Percentiles rank a stretch among this genome's conserved stretches.
phyloP scores from a whole-genome alignment of 495 filamentous ascomycete species.

The Copromyces sp. region DNA sequence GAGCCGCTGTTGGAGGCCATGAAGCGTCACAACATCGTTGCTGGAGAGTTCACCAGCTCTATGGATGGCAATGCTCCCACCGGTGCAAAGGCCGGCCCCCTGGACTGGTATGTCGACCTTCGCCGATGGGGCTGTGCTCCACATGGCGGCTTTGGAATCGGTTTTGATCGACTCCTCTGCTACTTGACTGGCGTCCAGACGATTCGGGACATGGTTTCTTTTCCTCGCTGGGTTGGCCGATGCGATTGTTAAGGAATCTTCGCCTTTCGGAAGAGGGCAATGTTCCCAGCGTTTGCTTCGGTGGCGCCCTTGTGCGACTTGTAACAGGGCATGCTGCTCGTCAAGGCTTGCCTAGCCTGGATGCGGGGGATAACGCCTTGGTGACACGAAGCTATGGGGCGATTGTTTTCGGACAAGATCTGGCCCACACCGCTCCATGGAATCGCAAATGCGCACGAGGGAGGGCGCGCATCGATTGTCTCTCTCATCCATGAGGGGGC shows the following conservation, averaged over 20 bases:
- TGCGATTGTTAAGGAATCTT: conserved; percentile 64
- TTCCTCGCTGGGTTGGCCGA: conserved; percentile 82
- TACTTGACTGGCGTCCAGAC: conserved; percentile 79
- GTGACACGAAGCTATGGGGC: background rate
- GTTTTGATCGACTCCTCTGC: conserved; percentile 80
- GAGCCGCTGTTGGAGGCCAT: conserved; percentile 62
- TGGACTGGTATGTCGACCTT: conserved; percentile 93
- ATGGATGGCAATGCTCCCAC: background rate
- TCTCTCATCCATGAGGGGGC: background rate
- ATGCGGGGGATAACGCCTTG: conserved; percentile 4
- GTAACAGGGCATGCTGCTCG: conserved; percentile 22
- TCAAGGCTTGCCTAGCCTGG: conserved; percentile 31
- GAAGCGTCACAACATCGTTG: conserved; percentile 30
- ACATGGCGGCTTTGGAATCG: conserved; percentile 93
- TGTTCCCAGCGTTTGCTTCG: background rate
- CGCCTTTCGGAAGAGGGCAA: background rate
- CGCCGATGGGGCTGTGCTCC: conserved; percentile 87
- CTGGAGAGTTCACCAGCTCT: background rate
- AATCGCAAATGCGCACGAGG: background rate
- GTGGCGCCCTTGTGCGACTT: conserved; percentile 14
- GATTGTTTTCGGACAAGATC: background rate
- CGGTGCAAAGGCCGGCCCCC: conserved; percentile 11
- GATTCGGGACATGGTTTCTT: conserved; percentile 77
- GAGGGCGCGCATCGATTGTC: background rate
- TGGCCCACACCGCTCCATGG: background rate